Evolutionary conservation across 1,284 basidiomycete species (phyloP), one percentile per base, ranked within the genome.

Genomic region (Ceratobasidium sp.): DNA sequence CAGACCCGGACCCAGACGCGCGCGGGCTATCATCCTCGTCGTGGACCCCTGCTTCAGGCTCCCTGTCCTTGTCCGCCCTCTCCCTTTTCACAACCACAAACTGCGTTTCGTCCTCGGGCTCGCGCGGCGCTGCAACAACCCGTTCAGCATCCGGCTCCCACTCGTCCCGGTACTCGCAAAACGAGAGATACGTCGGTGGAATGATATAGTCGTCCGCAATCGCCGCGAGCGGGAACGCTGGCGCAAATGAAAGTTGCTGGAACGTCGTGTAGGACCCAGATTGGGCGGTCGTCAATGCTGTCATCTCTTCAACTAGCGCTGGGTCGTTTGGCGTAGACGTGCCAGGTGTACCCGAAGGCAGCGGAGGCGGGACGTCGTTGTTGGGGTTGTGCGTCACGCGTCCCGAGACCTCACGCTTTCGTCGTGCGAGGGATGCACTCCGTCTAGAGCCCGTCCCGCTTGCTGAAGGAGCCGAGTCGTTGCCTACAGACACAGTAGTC

Each of bases 191-290:
- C 75, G 93, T 93, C 0, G 93, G 93, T 29, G 93, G 93, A 74
- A 95, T 95, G 75, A 93, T 87, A 81, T 93, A 95, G 56, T 94
- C 92, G 79, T 95, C 92, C 19, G 93, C 90, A 71, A 95, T 92
- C 0, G 90, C 87, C n/a, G 91, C 91, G 73, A 95, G 84, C 19
- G 93, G 93, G 78, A 95, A 93, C 74, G 87, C 89, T 9, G 93
- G 93, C 8, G 93, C 87, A 79, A 93, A 95, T 5, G 85, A 86
- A 6, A 95, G 84, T 82, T 95, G 93, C 80, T 95, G 94, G 83
- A 95, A 95, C 2, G 92, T 95, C 14, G 92, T 93, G 80, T 95
- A 95, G 37, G 92, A 89, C 29, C 92, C 91, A 81, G 89, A 87
- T 74, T 90, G 89, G 9, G 90, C 86, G 5, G 89, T 88, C 34